A percentile compares a stretch with the other conserved stretches of the same genome.
These are phyloP conservation scores for Arthrinium phaeospermum DNA, from an alignment of 2,329 filamentous ascomycete genomes.

Conservation along the genomic window DNA sequence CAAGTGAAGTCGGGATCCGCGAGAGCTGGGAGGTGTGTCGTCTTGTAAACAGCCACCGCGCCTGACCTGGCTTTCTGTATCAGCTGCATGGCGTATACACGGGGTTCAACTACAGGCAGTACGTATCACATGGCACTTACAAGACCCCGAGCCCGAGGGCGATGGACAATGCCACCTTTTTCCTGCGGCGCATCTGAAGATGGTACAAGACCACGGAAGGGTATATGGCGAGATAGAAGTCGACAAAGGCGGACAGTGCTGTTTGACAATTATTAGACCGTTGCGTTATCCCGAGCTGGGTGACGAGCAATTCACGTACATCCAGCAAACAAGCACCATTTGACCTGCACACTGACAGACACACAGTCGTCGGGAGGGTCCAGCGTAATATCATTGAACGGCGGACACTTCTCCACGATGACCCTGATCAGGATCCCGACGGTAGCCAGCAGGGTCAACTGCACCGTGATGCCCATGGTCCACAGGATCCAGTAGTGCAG, in stretches of 20 bases:
- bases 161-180: slow-evolving; percentile 46
- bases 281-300: neutral
- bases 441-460: neutral
- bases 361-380: neutral
- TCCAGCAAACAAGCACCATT: neutral
- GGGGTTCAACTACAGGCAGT: neutral
- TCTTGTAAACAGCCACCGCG: slow-evolving; percentile 40
- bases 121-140: slow-evolving; percentile 30
- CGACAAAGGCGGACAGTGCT: slow-evolving; percentile 42
- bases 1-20: slow-evolving; percentile 37
- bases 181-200: slow-evolving; percentile 44
- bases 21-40: slow-evolving; percentile 34
- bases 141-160: slow-evolving; percentile 47
- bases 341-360: neutral
- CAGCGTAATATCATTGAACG: neutral
- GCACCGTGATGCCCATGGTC: neutral
- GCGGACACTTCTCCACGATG: neutral
- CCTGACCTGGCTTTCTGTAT: slow-evolving; percentile 29
- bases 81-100: neutral
- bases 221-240: slow-evolving; percentile 50
- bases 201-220: slow-evolving; percentile 43
- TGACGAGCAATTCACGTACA: neutral
- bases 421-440: slow-evolving; percentile 14
- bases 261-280: slow-evolving; percentile 20
- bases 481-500: neutral